Evolutionary conservation across 2,329 filamentous ascomycete genomes (phyloP).

Genomic region (Colletotrichum plurivorum): DNA sequence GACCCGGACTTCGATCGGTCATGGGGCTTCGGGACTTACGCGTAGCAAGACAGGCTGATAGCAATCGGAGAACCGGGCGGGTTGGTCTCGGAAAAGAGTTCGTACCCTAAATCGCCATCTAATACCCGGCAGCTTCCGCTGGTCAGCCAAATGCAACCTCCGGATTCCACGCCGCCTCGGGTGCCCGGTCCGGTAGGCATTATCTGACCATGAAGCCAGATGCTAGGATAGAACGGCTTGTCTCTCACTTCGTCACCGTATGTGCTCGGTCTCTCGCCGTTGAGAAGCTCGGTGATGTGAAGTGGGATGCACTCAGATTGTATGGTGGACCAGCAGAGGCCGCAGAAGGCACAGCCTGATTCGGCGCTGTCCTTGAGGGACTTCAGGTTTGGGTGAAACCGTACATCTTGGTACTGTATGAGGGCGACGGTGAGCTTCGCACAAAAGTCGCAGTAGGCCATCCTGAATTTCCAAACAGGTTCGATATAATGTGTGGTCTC

Average conservation of each 20-base stretch:
- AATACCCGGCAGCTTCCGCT: background rate
- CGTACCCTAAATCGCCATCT: too few species aligned
- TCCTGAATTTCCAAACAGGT: too few species aligned
- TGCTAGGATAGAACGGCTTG: background rate
- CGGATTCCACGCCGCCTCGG: too few species aligned
- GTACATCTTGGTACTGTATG: too few species aligned
- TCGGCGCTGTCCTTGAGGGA: background rate
- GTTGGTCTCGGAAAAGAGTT: background rate
- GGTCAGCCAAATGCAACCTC: background rate
- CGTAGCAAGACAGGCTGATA: background rate
- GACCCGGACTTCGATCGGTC: too few species aligned
- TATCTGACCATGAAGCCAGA: constrained; percentile 19
- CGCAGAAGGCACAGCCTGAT: constrained; percentile 8
- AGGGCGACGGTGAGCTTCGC: too few species aligned
- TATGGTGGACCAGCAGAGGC: background rate
- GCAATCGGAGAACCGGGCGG: background rate
- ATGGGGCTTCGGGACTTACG: background rate
- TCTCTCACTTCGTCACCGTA: background rate
- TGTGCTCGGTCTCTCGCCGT: background rate
- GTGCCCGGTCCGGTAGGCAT: background rate
- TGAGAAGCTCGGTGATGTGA: constrained; percentile 5
- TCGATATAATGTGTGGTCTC: too few species aligned
- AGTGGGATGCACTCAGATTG: background rate
- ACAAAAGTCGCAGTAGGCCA: too few species aligned
- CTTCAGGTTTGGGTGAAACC: too few species aligned